Evolutionary conservation across 768 basidiomycete species (phyloP).

Genomic region (Lyophyllum decastes): DNA sequence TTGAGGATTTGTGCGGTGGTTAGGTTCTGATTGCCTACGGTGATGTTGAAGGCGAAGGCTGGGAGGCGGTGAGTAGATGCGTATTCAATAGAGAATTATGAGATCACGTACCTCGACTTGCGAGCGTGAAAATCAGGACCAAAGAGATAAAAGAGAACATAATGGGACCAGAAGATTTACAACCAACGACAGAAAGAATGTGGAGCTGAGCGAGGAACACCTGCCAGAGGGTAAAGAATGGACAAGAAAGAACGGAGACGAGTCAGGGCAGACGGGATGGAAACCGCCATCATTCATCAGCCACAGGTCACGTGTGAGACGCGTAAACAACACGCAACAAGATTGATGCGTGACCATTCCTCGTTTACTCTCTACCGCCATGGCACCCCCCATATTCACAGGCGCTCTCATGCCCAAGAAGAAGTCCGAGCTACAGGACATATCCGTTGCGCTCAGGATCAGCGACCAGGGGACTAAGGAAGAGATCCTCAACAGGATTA

Average conservation of each 20-base stretch:
- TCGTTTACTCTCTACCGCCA: conserved; percentile 33
- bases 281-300: conserved; percentile 4
- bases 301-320: conserved; percentile 31
- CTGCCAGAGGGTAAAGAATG: conserved; percentile 26
- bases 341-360: conserved; percentile 26
- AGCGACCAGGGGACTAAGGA: conserved; percentile 63
- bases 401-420: conserved; percentile 66
- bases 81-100: neutral
- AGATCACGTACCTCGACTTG: conserved; percentile 54
- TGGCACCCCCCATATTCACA: conserved; percentile 45
- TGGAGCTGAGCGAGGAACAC: conserved; percentile 11
- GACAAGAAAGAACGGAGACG: conserved; percentile 7
- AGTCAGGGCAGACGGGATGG: conserved; percentile 7
- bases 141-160: conserved; percentile 32
- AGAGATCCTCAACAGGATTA: conserved; percentile 62
- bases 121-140: conserved; percentile 46
- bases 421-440: conserved; percentile 66
- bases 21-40: conserved; percentile 39
- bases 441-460: conserved; percentile 54
- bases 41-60: conserved; percentile 52
- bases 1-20: conserved; percentile 45
- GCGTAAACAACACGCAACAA: conserved; percentile 23
- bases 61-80: neutral
- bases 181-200: neutral
- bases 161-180: neutral